Evolutionary conservation across 139 green algal genomes (phyloP).

Genomic region (Chlorella sp.): DNA sequence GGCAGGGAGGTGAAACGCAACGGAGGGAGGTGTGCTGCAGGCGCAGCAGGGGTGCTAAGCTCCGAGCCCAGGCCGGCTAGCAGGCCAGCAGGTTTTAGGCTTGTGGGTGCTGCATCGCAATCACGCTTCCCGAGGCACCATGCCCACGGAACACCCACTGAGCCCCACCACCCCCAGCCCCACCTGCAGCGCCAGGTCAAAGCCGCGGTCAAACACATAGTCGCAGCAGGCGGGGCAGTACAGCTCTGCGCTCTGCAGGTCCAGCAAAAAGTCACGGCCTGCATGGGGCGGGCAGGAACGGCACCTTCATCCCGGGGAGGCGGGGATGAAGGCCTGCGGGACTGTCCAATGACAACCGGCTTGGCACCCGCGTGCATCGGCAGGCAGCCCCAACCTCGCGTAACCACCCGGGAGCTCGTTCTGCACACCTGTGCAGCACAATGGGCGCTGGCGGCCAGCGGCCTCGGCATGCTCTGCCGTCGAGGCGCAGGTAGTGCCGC

Average conservation of each 20-base stretch:
- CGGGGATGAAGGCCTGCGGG: background rate
- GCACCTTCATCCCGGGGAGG: no score
- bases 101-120: no score
- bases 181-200: conserved; percentile 59
- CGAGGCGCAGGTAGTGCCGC: background rate
- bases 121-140: no score
- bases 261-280: conserved; percentile 67
- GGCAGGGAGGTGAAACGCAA: no score
- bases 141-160: no score
- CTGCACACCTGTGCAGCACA: background rate
- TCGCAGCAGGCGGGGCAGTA: conserved; percentile 79
- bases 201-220: conserved; percentile 71
- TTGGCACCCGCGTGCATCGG: background rate
- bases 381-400: background rate
- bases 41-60: no score
- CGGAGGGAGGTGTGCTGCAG: no score
- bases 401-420: background rate
- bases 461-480: background rate
- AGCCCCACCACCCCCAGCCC: no score
- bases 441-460: background rate
- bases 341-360: background rate
- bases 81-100: no score
- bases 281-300: background rate
- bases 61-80: no score
- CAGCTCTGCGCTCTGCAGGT: conserved; percentile 69